Percentiles rank a stretch among this genome's conserved stretches.
phyloP scores from a whole-genome alignment of 768 basidiomycete genomes.

The Lactarius tabidus region DNA sequence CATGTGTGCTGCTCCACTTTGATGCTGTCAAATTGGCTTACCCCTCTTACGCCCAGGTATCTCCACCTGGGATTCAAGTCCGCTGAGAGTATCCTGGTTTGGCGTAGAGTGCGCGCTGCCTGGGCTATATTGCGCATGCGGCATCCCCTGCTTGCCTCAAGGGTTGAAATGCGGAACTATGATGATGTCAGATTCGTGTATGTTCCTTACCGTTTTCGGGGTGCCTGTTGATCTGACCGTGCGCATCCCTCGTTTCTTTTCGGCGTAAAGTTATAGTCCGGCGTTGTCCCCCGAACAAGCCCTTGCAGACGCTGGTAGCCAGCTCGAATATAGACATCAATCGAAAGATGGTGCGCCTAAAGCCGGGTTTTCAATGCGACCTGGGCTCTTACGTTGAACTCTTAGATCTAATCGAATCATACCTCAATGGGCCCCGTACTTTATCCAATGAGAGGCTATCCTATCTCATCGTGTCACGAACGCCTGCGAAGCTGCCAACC shows the following conservation, averaged over 20 bases:
- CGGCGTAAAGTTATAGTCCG: constrained; percentile 41
- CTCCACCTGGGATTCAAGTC: constrained; percentile 67
- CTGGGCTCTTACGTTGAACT: neutral
- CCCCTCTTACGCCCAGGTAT: constrained; percentile 51
- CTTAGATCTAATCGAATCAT: constrained; percentile 58
- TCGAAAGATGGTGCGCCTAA: constrained; percentile 49
- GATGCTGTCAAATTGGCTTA: neutral
- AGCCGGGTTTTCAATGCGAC: constrained; percentile 1
- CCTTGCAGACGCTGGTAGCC: constrained; percentile 43
- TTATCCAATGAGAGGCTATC: constrained; percentile 65
- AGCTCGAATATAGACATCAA: constrained; percentile 48
- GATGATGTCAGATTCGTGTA: constrained; percentile 66
- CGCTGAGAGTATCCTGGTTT: constrained; percentile 39
- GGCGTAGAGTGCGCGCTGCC: constrained; percentile 48
- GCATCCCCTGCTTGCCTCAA: constrained; percentile 69
- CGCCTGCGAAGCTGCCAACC: constrained; percentile 30
- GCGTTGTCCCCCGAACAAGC: constrained; percentile 44
- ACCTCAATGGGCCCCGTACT: constrained; percentile 74
- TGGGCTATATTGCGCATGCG: constrained; percentile 71
- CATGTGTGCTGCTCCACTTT: constrained; percentile 49
- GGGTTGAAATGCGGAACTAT: constrained; percentile 55
- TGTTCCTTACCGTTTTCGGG: constrained; percentile 27
- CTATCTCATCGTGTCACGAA: constrained; percentile 51
- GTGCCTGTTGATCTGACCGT: neutral
- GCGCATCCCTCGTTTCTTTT: neutral